Conservation (phyloP, 225 moss, liverwort and hornwort genomes). For the Asterella californica region DNA sequence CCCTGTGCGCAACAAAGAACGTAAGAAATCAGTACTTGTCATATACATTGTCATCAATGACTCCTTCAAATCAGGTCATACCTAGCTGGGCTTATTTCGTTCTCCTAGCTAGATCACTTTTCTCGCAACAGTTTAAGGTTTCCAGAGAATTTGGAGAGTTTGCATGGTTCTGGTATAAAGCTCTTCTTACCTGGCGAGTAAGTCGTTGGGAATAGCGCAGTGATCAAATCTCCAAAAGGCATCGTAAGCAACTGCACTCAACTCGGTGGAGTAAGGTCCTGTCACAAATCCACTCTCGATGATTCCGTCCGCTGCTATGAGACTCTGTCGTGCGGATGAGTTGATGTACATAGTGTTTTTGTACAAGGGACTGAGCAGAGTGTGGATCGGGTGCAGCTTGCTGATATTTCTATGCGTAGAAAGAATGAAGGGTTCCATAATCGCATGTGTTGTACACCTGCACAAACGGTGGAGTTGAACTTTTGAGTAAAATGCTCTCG, state of each 20-base stretch:
- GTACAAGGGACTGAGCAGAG: constrained; percentile 22
- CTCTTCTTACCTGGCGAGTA: constrained; percentile 26
- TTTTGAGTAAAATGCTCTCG: not conserved
- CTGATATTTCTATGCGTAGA: constrained; percentile 29
- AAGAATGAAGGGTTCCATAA: constrained; percentile 29
- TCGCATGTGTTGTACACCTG: constrained; percentile 21
- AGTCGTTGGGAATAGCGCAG: constrained; percentile 12
- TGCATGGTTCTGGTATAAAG: not conserved
- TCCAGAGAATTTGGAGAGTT: no score
- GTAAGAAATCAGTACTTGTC: not conserved
- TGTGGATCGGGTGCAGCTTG: constrained; percentile 25
- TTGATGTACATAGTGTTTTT: constrained; percentile 30
- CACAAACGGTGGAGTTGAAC: not conserved
- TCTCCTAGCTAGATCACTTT: not conserved
- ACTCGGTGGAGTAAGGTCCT: constrained; percentile 10
- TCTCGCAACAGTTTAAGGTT: not conserved
- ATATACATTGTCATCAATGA: not conserved
- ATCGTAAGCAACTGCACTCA: constrained; percentile 24
- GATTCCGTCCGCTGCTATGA: constrained; percentile 7
- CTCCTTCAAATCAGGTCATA: not conserved
- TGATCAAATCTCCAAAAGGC: constrained; percentile 30
- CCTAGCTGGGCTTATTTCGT: not conserved
- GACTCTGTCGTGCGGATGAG: constrained; percentile 14
- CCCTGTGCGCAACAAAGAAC: constrained; percentile 9
- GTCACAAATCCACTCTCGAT: constrained; percentile 14